These are phyloP conservation scores for Cystobasidium onofrii DNA, from an alignment of 768 basidiomycete genomes.

Conservation along the genomic window DNA sequence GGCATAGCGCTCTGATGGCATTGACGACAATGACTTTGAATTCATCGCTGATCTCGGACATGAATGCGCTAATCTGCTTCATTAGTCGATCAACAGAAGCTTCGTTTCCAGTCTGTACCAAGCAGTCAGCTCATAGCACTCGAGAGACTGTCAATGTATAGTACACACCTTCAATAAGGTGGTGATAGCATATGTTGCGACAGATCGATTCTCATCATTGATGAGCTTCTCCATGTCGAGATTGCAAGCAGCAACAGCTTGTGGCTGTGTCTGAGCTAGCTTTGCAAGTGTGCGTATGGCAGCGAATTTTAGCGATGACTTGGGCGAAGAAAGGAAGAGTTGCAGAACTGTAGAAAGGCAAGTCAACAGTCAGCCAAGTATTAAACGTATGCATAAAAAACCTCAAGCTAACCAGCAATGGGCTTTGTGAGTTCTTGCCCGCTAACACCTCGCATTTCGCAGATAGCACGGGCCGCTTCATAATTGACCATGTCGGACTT, in stretches of 20 bases:
- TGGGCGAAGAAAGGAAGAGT: slow-evolving; percentile 89
- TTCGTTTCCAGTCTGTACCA: slow-evolving; percentile 82
- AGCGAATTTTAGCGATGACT: slow-evolving; percentile 89
- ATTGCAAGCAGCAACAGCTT: slow-evolving; percentile 82
- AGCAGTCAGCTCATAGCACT: not conserved
- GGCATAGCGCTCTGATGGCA: slow-evolving; percentile 91
- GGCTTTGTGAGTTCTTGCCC: slow-evolving; percentile 71
- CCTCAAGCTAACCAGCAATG: slow-evolving; percentile 63
- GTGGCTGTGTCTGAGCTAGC: slow-evolving; percentile 76
- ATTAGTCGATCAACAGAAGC: slow-evolving; percentile 97
- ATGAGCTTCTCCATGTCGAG: slow-evolving; percentile 94
- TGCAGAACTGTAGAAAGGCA: no score
- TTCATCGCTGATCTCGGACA: slow-evolving; percentile 98
- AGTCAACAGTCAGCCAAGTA: no score
- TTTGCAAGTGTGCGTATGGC: slow-evolving; percentile 89
- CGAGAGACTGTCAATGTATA: no score
- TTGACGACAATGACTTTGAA: slow-evolving; percentile 99
- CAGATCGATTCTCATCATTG: slow-evolving; percentile 85
- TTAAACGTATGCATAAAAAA: no score
- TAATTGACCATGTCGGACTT: slow-evolving; percentile 99
- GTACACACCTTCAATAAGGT: slow-evolving; percentile 80
- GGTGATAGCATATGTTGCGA: slow-evolving; percentile 97
- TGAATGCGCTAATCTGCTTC: slow-evolving; percentile 98
- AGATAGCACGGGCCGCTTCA: slow-evolving; percentile 93
- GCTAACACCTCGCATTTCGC: slow-evolving; percentile 82